phyloP scores from a whole-genome alignment of 441 rosid genomes.

The Erodium texanum region DNA sequence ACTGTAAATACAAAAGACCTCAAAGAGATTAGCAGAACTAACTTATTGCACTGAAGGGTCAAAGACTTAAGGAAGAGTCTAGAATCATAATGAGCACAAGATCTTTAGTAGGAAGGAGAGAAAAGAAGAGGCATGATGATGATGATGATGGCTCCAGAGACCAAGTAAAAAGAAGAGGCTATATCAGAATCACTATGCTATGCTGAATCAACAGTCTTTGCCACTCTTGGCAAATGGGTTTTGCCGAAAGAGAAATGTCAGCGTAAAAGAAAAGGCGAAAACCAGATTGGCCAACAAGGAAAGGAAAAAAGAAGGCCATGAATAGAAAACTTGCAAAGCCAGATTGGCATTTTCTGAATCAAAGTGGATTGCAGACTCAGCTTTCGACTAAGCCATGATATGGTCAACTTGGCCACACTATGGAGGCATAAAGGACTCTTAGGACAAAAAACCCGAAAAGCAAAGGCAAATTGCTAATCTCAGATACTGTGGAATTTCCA shows the following conservation, averaged over 20 bases:
- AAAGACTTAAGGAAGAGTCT: too few species aligned
- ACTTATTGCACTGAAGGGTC: too few species aligned
- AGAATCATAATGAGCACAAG: too few species aligned
- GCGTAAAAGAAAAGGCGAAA: conserved; percentile 12
- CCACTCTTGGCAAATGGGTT: conserved; percentile 18
- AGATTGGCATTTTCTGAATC: conserved; percentile 10
- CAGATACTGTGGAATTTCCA: conserved; percentile 24
- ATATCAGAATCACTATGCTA: too few species aligned
- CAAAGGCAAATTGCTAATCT: conserved; percentile 11
- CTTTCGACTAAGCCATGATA: conserved; percentile 25
- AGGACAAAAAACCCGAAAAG: conserved; percentile 10
- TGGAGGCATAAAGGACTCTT: conserved; percentile 22
- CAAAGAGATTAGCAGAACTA: too few species aligned
- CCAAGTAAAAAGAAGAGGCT: too few species aligned
- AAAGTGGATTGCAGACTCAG: conserved; percentile 81
- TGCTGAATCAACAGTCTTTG: too few species aligned
- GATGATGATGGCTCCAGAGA: too few species aligned
- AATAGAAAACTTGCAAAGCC: conserved; percentile 11
- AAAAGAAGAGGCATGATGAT: too few species aligned
- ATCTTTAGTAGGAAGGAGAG: too few species aligned
- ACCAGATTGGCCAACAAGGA: conserved; percentile 23
- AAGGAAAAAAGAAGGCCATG: conserved; percentile 12
- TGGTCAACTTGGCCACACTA: conserved; percentile 40
- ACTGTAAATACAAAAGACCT: too few species aligned
- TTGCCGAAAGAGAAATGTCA: conserved; percentile 31